A percentile compares a stretch with the other conserved stretches of the same genome.
These are phyloP conservation scores for Immersiella caudata DNA, from an alignment of 495 filamentous ascomycete species.

Conservation along the genomic window DNA sequence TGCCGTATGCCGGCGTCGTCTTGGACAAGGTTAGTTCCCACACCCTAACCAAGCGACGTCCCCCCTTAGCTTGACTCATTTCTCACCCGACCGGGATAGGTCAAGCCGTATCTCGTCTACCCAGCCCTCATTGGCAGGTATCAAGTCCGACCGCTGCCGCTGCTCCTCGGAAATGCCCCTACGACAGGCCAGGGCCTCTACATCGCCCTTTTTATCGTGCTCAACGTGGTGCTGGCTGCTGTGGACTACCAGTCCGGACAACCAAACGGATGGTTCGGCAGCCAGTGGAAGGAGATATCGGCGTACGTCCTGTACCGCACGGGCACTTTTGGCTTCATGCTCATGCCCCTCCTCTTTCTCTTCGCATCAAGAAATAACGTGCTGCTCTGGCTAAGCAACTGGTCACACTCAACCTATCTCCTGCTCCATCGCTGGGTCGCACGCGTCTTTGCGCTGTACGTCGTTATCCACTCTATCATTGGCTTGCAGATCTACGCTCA, in stretches of 20 bases:
- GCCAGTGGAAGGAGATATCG: background rate
- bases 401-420: conserved; percentile 11
- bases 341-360: background rate
- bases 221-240: conserved; percentile 45
- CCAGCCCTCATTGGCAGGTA: conserved; percentile 24
- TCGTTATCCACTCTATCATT: conserved; percentile 40
- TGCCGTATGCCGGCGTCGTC: too few relatives aligned
- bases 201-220: conserved; percentile 38
- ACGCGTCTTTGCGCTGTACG: background rate
- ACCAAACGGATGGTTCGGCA: conserved; percentile 29
- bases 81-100: too few relatives aligned
- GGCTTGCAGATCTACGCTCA: conserved; percentile 25
- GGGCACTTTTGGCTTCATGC: background rate
- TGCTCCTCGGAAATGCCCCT: conserved; percentile 38
- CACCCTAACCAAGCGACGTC: too few relatives aligned
- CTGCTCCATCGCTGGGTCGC: conserved; percentile 11
- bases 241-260: conserved; percentile 16
- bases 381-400: conserved; percentile 7
- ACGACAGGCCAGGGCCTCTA: conserved; percentile 46
- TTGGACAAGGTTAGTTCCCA: too few relatives aligned
- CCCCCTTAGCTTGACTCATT: too few relatives aligned
- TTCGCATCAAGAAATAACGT: background rate
- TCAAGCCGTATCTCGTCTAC: conserved; percentile 25
- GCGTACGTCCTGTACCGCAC: background rate
- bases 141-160: conserved; percentile 28